phyloP scores from a whole-genome alignment of 768 basidiomycete species.

The Rhizopogon roseolus region DNA sequence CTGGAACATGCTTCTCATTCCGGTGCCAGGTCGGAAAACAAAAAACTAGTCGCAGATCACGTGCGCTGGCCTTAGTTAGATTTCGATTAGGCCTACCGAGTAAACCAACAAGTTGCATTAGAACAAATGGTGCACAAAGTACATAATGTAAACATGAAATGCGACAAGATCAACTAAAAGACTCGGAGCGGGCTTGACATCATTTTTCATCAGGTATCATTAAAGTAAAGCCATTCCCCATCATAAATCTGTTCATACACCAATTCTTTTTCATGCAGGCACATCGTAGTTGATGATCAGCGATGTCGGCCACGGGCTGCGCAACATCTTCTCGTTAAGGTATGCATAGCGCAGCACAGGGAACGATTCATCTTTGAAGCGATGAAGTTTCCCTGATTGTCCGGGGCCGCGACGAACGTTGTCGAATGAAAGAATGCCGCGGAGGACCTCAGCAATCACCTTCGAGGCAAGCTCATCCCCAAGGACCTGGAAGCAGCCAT shows the following conservation, averaged over 20 bases:
- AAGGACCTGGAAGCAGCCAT: constrained; percentile 43
- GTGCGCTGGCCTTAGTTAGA: no score
- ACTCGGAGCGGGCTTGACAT: background rate
- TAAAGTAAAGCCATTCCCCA: background rate
- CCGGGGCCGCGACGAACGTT: constrained; percentile 66
- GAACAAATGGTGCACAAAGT: no score
- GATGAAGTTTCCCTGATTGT: constrained; percentile 56
- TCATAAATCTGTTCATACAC: background rate
- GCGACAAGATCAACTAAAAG: no score
- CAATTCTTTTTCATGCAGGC: constrained; percentile 12
- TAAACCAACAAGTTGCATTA: no score
- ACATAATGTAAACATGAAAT: background rate
- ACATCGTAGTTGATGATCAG: constrained; percentile 47
- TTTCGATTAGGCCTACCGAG: no score
- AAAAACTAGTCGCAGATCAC: no score
- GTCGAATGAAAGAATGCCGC: constrained; percentile 53
- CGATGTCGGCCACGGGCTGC: constrained; percentile 64
- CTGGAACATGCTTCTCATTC: no score
- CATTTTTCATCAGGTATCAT: background rate
- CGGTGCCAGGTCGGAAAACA: no score
- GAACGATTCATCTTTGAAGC: constrained; percentile 46
- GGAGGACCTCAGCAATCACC: constrained; percentile 58
- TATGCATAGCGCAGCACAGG: constrained; percentile 52
- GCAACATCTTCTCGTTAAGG: constrained; percentile 43
- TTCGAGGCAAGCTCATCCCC: constrained; percentile 55